Conservation (phyloP, 352 stramenopile species). For the Phytophthora citrophthora region DNA sequence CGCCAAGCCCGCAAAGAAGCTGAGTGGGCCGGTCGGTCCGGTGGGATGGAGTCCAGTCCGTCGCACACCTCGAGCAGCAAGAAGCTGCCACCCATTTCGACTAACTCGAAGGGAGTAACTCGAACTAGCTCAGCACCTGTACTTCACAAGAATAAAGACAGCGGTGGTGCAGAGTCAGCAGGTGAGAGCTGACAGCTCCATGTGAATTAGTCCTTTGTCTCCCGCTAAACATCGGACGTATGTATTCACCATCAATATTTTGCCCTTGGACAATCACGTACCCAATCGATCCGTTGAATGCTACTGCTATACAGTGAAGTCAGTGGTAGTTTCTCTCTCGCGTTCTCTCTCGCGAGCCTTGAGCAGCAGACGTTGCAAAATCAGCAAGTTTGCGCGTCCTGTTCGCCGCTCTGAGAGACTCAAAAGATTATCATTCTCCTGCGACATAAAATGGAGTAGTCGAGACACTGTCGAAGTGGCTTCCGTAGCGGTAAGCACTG, state of each 20-base stretch:
- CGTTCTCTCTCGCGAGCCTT: conserved; percentile 56
- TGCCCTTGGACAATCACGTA: conserved; percentile 14
- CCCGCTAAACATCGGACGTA: conserved; percentile 9
- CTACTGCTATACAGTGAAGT: conserved; percentile 47
- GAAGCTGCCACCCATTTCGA: conserved; percentile 70
- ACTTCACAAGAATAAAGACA: conserved; percentile 61
- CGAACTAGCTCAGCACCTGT: conserved; percentile 71
- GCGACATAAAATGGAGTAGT: conserved; percentile 57
- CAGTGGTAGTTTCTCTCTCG: conserved; percentile 36
- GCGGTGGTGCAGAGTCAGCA: conserved; percentile 14
- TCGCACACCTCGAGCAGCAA: conserved; percentile 42
- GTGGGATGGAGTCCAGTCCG: conserved; percentile 65
- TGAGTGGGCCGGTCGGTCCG: conserved; percentile 78
- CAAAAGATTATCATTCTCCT: conserved; percentile 38
- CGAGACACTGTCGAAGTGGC: conserved; percentile 46
- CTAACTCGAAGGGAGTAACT: conserved; percentile 39
- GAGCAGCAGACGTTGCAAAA: conserved; percentile 57
- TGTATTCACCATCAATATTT: conserved; percentile 38
- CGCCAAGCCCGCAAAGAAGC: conserved; percentile 70
- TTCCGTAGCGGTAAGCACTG: conserved; percentile 44
- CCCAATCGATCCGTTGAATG: conserved; percentile 2
- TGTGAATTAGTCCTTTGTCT: conserved; percentile 14
- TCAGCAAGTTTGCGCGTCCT: conserved; percentile 49
- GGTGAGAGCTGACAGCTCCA: conserved; percentile 23
- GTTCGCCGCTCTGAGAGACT: conserved; percentile 49